phyloP scores from a whole-genome alignment of 106 monocot genomes.

The Dendrobium catenatum region DNA sequence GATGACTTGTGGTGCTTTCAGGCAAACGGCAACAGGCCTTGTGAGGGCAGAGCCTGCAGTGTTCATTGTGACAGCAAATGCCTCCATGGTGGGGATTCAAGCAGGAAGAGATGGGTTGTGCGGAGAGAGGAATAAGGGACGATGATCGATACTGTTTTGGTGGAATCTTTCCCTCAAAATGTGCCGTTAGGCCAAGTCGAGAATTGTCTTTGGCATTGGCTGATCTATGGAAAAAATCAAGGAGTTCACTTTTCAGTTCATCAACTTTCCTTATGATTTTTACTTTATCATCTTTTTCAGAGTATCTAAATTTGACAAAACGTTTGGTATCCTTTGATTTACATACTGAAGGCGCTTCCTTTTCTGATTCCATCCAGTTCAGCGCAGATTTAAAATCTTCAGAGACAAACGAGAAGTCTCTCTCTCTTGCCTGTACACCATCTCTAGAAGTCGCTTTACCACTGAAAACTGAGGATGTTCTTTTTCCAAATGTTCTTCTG shows the following conservation, averaged over 20 bases:
- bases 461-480: neutral
- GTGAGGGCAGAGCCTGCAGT: slow-evolving; percentile 5
- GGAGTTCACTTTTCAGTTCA: slow-evolving; percentile 57
- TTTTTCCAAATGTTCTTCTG: slow-evolving; percentile 13
- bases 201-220: slow-evolving; percentile 6
- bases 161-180: neutral
- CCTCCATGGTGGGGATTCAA: neutral
- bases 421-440: slow-evolving; percentile 6
- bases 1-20: neutral
- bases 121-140: neutral
- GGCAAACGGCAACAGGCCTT: neutral
- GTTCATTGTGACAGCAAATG: slow-evolving; percentile 9
- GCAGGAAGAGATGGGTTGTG: neutral
- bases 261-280: slow-evolving; percentile 63
- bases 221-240: slow-evolving; percentile 21
- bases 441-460: neutral
- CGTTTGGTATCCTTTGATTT: slow-evolving; percentile 6
- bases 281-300: slow-evolving; percentile 25
- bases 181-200: neutral
- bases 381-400: slow-evolving; percentile 30
- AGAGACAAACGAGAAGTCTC: slow-evolving; percentile 26
- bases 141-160: neutral
- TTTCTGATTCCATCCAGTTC: slow-evolving; percentile 6
- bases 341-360: neutral
- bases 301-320: slow-evolving; percentile 9